Base-by-base conservation (phyloP, 768 basidiomycete species). In the Sarcodon sp. region DNA sequence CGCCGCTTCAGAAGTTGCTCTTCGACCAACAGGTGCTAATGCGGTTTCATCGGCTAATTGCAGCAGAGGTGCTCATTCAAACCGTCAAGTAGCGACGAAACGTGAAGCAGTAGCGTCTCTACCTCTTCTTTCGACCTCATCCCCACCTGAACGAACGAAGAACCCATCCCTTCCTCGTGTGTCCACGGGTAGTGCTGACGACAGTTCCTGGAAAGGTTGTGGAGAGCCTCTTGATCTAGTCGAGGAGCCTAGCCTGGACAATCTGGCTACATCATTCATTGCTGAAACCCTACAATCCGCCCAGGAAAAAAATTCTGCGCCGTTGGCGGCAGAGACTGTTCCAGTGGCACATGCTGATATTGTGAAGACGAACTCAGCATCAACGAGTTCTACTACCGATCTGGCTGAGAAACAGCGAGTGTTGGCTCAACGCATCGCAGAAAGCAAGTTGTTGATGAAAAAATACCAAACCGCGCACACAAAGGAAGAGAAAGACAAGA, bases 231-330 rank as follows among this genome's bases (percentile, higher is more conserved):
- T 27, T 27, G 43, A 33, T 6, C 43, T 9, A 38, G 37, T 35
- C 3, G 33, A 45, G 13, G 31, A 38, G 8, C 27, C 48, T 37
- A 49, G 43, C n/a, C 54, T 79, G 34, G 76, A 78, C 35, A 72
- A 76, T 44, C 61, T 80, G 33, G 77, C 77, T 0, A 66, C 69
- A 44, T 75, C 75, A 0, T 76, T 80, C 53, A 79, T 80, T 49
- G 67, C 71, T 0, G 73, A 78, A 60, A 69, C 76, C 12, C 74
- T 79, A 35, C 69, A 75, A 58, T 67, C 66, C 8, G 58, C 64
- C 39, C 64, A 68, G 47, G 39, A 27, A 13, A 15, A 16, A 41
- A 15, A 15, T 13, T 16, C 16, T 41, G 39, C 8, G n/a, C 39
- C 39, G 39, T 15, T 16, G 39, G 27, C 15, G 13, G 15, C n/a